Evolutionary conservation across 345 rosid genomes (phyloP), one percentile per base, ranked within the genome.

Genomic region (Euphorbia lathyris): DNA sequence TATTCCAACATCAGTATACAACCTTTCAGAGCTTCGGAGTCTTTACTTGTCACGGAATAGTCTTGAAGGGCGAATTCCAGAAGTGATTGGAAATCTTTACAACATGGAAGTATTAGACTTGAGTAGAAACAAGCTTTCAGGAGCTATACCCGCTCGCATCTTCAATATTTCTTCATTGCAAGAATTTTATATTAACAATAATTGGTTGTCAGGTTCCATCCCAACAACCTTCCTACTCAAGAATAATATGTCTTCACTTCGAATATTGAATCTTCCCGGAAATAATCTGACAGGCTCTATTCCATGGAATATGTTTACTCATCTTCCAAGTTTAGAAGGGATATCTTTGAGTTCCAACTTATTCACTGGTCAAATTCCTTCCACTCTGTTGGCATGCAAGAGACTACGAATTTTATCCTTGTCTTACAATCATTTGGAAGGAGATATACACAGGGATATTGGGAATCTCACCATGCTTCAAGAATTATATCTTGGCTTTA

Each of bases 381-480:
- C 58, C 5, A 68, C n/a, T 43, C 17, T 69, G 19, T 29, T 11
- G 4, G 5, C 58, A 7, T 75, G 78, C 26, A 26, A 20, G 19
- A 20, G 20, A 20, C 56, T 74, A 7, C 23, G 36, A 16, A 9
- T 19, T 22, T 2, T 74, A 30, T 36, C 17, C 3, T 27, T 52
- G 36, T 22, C 38, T 0, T 3, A 2, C 5, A 74, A 74, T 62
- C 10, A 16, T 12, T 63, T 75, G 25, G 29, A 53, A 3, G 75
- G 75, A 76, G 42, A 12, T 2, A 65, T 76, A 36, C 52, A 51
- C 13, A 32, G 0, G 7, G 61, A 22, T 7, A 3, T 76, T 17
- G 69, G 65, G 20, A 60, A 70, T 26, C 58, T 73, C 25, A 40
- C 51, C 22, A 25, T 19, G 69, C 69, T 76, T 10, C 7, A 61